These are phyloP conservation scores for Rhizomucor pusillus DNA, from an alignment of 371 early-diverging fungal species.

Conservation along the genomic window DNA sequence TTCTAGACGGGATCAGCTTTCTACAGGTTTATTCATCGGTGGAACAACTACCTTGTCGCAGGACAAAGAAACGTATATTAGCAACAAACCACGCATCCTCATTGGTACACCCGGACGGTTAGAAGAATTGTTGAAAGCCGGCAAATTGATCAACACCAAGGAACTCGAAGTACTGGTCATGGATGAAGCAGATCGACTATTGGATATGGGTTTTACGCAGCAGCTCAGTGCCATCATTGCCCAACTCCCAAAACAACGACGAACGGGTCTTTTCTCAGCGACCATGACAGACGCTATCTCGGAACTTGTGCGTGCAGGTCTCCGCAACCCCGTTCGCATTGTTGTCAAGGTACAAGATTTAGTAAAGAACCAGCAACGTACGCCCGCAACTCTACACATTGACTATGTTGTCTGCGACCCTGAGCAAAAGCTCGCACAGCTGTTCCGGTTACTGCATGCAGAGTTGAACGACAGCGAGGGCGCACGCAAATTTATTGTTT, in stretches of 20 bases:
- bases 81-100: slow-evolving; percentile 75
- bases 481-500: slow-evolving; percentile 87
- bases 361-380: slow-evolving; percentile 55
- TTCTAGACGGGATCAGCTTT: slow-evolving; percentile 38
- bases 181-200: slow-evolving; percentile 92
- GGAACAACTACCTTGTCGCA: slow-evolving; percentile 64
- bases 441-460: slow-evolving; percentile 55
- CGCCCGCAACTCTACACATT: slow-evolving; percentile 72
- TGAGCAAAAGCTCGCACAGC: slow-evolving; percentile 76
- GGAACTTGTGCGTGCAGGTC: slow-evolving; percentile 83
- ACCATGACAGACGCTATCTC: slow-evolving; percentile 94
- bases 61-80: slow-evolving; percentile 58
- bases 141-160: slow-evolving; percentile 61
- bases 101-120: slow-evolving; percentile 98
- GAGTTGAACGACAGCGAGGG: slow-evolving; percentile 28
- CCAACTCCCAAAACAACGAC: slow-evolving; percentile 87
- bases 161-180: slow-evolving; percentile 89
- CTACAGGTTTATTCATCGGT: slow-evolving; percentile 67
- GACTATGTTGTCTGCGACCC: slow-evolving; percentile 74
- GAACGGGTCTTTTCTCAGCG: slow-evolving; percentile 97
- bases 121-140: slow-evolving; percentile 77
- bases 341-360: slow-evolving; percentile 80
- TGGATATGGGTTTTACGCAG: slow-evolving; percentile 93
- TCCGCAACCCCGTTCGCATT: slow-evolving; percentile 90
- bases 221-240: slow-evolving; percentile 78